Evolutionary conservation across 805 yeast genomes (phyloP), one percentile per base, ranked within the genome.

Genomic region (Wickerhamomyces xylosicus): DNA sequence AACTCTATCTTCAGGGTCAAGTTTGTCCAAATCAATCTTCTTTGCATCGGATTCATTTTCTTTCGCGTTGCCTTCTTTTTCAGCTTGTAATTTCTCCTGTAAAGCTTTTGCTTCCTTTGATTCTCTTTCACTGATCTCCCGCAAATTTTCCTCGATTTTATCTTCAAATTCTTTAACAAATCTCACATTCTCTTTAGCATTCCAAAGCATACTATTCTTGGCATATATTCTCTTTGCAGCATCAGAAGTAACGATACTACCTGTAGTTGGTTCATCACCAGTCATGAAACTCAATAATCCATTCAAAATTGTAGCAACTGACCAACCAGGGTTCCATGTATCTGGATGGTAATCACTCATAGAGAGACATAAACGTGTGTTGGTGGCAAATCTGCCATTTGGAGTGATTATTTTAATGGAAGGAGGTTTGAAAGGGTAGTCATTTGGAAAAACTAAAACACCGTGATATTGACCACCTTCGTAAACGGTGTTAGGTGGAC

Each of bases 311-410:
- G 97, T 87, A 27, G 85, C 68, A 19, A 89, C 96, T 34, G 87
- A 77, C 97, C 97, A 89, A 6, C 95, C 86, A 1, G 97, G 97
- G 58, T 89, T 87, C 97, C 97, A 89, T 1, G 82, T 66, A 57
- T 87, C 92, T 3, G 95, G 96, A 51, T 89, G 97, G 58, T 77
- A 89, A 61, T 89, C 97, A 52, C 94, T 80, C 81, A 89, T 87
- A n/a, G 89, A 78, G 36, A 89, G 65, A 61, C 97, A 89, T 20
- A 89, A 67, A 36, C 95, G 66, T 3, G 86, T 78, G 56, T 85
- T 85, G 41, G 86, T 72, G 42, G 77, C 74, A 57, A 89, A 89
- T 37, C 95, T 67, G 4, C 96, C 97, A 50, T 79, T 83, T 5
- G 97, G 96, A 0, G 97, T 89, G 35, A 78, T 64, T 84, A 89